phyloP scores from a whole-genome alignment of 2,329 filamentous ascomycete species.

The Phaeosphaeria sp. region DNA sequence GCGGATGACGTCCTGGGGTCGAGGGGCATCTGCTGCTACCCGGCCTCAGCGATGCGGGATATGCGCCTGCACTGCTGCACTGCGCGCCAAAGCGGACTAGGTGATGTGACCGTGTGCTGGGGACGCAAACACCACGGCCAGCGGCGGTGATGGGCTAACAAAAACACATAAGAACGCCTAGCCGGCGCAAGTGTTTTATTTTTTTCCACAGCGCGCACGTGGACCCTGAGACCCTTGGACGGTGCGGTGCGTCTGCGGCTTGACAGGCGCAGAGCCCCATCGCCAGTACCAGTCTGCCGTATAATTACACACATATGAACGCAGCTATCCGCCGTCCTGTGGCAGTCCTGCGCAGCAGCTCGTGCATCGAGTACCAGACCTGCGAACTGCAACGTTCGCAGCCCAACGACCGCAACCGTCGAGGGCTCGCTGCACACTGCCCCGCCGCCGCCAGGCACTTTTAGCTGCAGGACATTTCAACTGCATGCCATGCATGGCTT shows the following conservation, averaged over 20 bases:
- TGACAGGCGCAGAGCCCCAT: conserved; percentile 10
- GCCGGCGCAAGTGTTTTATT: conserved; percentile 7
- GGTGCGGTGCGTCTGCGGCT: background rate
- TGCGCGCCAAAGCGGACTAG: conserved; percentile 4
- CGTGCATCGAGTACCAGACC: conserved; percentile 2
- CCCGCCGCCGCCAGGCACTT: conserved; percentile 2
- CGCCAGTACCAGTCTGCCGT: background rate
- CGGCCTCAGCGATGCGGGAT: conserved; percentile 20
- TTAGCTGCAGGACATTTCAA: conserved; percentile 24
- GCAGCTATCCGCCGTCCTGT: background rate
- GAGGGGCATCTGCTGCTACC: background rate
- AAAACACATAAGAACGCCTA: conserved; percentile 16
- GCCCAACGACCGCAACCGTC: conserved; percentile 8
- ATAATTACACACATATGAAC: background rate
- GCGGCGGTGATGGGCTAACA: conserved; percentile 10
- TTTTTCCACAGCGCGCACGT: conserved; percentile 20
- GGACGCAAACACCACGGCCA: conserved; percentile 9
- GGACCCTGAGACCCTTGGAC: conserved; percentile 18
- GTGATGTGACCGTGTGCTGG: conserved; percentile 26
- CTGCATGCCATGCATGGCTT: conserved; percentile 29
- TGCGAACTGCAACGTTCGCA: conserved; percentile 32
- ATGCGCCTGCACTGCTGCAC: conserved; percentile 15
- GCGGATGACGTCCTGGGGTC: conserved; percentile 26
- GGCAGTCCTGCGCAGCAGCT: conserved; percentile 1
- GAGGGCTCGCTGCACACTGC: background rate